Base-by-base conservation (phyloP, 176 grass and related monocot genomes). In the Lolium perenne region DNA sequence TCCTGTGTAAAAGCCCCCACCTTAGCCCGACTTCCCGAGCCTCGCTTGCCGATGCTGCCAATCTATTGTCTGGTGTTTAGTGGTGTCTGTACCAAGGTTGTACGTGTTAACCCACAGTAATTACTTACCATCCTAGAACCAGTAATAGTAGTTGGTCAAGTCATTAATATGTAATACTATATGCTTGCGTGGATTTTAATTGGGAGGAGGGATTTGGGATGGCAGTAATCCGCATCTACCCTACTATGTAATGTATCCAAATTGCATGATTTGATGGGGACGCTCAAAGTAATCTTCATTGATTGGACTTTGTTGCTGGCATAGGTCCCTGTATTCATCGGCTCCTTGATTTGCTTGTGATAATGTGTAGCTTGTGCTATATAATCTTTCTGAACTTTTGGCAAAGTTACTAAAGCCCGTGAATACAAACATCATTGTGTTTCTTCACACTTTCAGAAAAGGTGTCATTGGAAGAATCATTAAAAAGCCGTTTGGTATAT, bases 361-460 rank as follows among this genome's bases (percentile, higher is more conserved):
- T 71, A 71, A 47, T 59, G 57, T 70, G 22, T 48, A 71, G n/a
- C 49, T 35, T 82, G 38, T 7, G 0, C 80, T 76, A 15, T 78
- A 71, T 20, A 20, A 5, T 78, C 6, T 3, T 88, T 70, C 45
- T 18, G 10, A 70, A 71, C 50, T 71, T 78, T 78, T 20, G 25
- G 43, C 20, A 63, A 63, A 53, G 10, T n/a, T 63, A 10, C 53
- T 73, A 45, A 48, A 82, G 59, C 59, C 8, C 45, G 8, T 48
- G 49, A 72, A 81, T 72, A 35, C 50, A 86, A 80, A 18, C 35
- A 38, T 71, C 3, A 10, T 66, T 78, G 32, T 81, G 50, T 82
- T 72, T 83, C 38, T 59, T 41, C n/a, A 64, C 32, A 62, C 14
- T 84, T 72, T 74, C 17, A 56, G 4, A 74, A 84, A 82, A 77